Evolutionary conservation across 2,329 filamentous ascomycete genomes (phyloP), one percentile per base, ranked within the genome.

Genomic region (Sclerotinia sclerotiorum): DNA sequence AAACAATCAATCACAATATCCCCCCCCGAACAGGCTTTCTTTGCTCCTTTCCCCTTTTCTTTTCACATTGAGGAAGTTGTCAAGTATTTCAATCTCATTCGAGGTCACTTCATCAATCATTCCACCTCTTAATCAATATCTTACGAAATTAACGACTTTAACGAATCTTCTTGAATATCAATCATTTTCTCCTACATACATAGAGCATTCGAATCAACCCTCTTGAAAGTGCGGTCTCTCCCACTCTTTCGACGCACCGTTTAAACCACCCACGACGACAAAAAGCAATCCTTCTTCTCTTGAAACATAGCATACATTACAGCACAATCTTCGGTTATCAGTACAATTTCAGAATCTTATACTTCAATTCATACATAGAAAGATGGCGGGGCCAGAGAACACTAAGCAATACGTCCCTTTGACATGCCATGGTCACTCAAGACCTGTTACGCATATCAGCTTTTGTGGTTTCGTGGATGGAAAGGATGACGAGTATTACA

Each of bases 351-450:
- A 29, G 29, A 8, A 29, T 55, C 32, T 42, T 13, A 51, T 64
- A 52, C 52, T 52, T 67, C 44, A 27, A 27, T 67, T 51, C 64
- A 60, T 42, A 27, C 55, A 66, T 13, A 35, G 32, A 42, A 24
- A 46, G 17, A 78, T 78, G 77, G 75, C 72, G 51, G 72, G 68
- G 57, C 46, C 69, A 68, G 65, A 68, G 35, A 76, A 75, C 67
- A 73, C 69, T 35, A 78, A 77, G 66, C 71, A 75, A 68, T 77
- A 77, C 69, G 89, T 92, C 68, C 90, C 90, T 71, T 81, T 92
- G 76, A 92, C 90, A 72, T 92, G 90, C 79, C 90, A 92, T 79
- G 90, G 90, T 70, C 90, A 92, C 78, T 91, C 89, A 67, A 84
- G 90, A 73, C 90, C 90, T 42, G 89, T 92, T 72, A 90, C 89